Base-by-base conservation (phyloP, 2,329 filamentous ascomycete species). In the Phaeoacremonium minimum region DNA sequence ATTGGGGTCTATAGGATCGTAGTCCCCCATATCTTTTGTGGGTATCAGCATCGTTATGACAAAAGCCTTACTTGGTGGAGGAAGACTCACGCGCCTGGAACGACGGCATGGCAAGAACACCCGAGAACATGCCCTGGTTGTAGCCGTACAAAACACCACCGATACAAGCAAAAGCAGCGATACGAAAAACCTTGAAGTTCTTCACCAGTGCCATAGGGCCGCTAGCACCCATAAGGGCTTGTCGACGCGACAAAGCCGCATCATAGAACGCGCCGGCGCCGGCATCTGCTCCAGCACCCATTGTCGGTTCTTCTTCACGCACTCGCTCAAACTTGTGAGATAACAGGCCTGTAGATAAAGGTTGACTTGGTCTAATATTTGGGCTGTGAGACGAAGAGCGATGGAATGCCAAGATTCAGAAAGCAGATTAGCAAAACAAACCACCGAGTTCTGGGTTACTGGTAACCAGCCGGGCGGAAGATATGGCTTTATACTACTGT, bases 91-190 rank as follows among this genome's bases (percentile, higher is more conserved):
- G 71, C 33, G 56, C 49, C 44, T 70, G 61, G 41, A 79, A 79
- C 5, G 72, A 49, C 2, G 63, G 63, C 75, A 80, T 79, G 13
- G 68, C 67, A 7, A 80, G 55, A 7, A 89, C 76, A 16, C 84
- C 83, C n/a, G 77, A 77, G 60, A 87, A 86, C 60, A 87, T 82
- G 47, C 84, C 85, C 55, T 87, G 81, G 52, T 88, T 87, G 61
- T 87, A 88, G 15, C 85, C 82, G 54, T 85, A 78, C 2, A 79
- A 59, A 3, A 79, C 62, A 35, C 77, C 77, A 15, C 78, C 78
- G 29, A 82, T 75, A 42, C 76, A 81, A 6, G 77, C 77, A 51
- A 82, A 82, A 29, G 72, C 61, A 2, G 76, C 75, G 40, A 81
- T 71, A n/a, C 69, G 61, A 45, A 78, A 77, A 13, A 82, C 77